These are phyloP conservation scores for Exophiala spinifera DNA, from an alignment of 2,329 filamentous ascomycete species.

Conservation along the genomic window DNA sequence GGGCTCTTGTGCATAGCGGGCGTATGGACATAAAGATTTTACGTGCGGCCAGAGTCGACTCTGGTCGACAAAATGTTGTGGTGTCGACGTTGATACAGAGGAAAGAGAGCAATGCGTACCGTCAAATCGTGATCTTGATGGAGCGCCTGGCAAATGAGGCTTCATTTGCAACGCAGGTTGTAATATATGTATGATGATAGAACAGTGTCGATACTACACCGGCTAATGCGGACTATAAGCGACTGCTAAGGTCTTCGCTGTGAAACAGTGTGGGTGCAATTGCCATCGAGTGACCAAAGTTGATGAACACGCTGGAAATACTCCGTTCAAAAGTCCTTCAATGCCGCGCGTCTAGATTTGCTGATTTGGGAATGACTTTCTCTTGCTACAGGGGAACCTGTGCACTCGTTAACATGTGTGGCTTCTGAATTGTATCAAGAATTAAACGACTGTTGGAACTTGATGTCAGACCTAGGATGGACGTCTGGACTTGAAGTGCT, in stretches of 20 bases:
- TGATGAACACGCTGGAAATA: too few relatives aligned
- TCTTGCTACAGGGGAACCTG: too few relatives aligned
- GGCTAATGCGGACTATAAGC: neutral
- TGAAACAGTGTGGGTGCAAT: too few relatives aligned
- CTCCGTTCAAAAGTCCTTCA: too few relatives aligned
- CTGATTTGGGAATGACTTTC: too few relatives aligned
- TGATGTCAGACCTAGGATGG: neutral
- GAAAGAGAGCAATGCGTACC: neutral
- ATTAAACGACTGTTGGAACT: neutral
- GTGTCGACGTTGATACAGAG: neutral
- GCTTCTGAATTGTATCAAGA: too few relatives aligned
- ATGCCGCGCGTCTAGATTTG: too few relatives aligned
- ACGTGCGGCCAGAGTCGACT: neutral
- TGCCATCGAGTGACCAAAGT: too few relatives aligned
- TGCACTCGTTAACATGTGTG: too few relatives aligned
- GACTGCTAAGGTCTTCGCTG: neutral
- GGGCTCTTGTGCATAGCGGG: constrained; percentile 25
- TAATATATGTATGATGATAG: neutral
- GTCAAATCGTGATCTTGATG: too few relatives aligned
- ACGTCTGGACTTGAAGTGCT: neutral
- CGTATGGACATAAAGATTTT: constrained; percentile 13
- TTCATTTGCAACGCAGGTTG: neutral
- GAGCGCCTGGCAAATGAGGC: too few relatives aligned
- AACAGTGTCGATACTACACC: neutral
- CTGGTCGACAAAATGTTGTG: neutral